Percentiles rank a stretch among this genome's conserved stretches.
These are phyloP conservation scores for Platanthera guangdongensis DNA, from an alignment of 106 monocot species.

Conservation along the genomic window DNA sequence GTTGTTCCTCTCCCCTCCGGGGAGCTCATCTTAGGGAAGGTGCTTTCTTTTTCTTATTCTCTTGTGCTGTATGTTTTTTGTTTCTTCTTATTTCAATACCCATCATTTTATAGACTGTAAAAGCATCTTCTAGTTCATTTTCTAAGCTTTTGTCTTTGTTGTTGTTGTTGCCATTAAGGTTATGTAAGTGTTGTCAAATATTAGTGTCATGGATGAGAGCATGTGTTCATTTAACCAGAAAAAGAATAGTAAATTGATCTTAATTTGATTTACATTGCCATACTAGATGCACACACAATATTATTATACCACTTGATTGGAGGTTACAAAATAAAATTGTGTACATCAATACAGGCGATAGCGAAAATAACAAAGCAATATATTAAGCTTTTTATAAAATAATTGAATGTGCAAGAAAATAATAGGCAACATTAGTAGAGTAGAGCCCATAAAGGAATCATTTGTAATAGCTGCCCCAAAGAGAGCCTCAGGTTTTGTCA, in stretches of 20 bases:
- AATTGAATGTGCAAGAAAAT: too few species aligned
- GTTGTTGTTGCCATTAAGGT: neutral
- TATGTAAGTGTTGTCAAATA: neutral
- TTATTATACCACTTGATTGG: too few species aligned
- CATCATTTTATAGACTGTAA: neutral
- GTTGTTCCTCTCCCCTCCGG: conserved; percentile 78
- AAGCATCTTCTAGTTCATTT: neutral
- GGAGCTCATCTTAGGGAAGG: conserved; percentile 94
- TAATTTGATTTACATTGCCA: neutral
- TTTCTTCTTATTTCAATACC: neutral
- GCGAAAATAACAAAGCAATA: too few species aligned
- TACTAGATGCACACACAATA: too few species aligned
- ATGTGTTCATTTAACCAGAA: neutral
- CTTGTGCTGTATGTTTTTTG: neutral
- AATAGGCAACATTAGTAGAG: too few species aligned
- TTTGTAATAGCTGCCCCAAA: too few species aligned
- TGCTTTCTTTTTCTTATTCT: conserved; percentile 15
- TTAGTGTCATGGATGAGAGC: neutral
- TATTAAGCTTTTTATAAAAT: too few species aligned
- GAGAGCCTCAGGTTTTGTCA: too few species aligned
- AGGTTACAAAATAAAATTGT: too few species aligned
- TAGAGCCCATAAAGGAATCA: too few species aligned
- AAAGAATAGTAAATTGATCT: neutral
- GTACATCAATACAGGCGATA: too few species aligned
- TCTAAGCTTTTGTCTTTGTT: neutral